phyloP scores from a whole-genome alignment of 2,329 filamentous ascomycete genomes.

The Monosporascus cannonballus region DNA sequence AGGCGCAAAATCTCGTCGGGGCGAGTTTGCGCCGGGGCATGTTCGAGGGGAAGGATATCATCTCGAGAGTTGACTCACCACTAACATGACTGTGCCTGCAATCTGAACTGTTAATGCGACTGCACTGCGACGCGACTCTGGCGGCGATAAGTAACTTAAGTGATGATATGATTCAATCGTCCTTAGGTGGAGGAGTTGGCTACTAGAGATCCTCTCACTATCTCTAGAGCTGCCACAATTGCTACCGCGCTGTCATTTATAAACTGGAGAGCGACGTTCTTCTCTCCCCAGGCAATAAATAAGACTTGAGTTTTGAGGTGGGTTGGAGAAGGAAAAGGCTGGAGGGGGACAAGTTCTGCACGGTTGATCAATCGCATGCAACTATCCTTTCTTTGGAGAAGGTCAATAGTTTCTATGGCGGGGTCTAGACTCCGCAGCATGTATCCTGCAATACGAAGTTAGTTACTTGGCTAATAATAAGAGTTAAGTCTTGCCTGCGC shows the following conservation, averaged over 20 bases:
- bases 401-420: too few species aligned
- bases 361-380: too few species aligned
- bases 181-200: conserved; percentile 45
- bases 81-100: conserved; percentile 20
- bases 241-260: conserved; percentile 64
- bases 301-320: too few species aligned
- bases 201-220: conserved; percentile 73
- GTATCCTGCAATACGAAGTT: too few species aligned
- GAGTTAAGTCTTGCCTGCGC: too few species aligned
- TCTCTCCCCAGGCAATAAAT: not conserved
- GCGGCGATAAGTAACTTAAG: not conserved
- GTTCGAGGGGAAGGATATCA: not conserved
- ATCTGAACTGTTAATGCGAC: not conserved
- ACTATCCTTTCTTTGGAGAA: too few species aligned
- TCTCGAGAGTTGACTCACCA: conserved; percentile 22
- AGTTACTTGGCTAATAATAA: too few species aligned
- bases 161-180: conserved; percentile 13
- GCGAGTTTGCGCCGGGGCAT: too few species aligned
- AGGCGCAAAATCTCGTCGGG: not conserved
- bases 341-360: too few species aligned
- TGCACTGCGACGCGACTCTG: not conserved
- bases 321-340: too few species aligned
- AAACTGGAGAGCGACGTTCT: conserved; percentile 2
- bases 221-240: conserved; percentile 68
- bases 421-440: too few species aligned